These are phyloP conservation scores for Saccharum hybrid DNA, from an alignment of 202 grass and related monocot species.

Conservation along the genomic window DNA sequence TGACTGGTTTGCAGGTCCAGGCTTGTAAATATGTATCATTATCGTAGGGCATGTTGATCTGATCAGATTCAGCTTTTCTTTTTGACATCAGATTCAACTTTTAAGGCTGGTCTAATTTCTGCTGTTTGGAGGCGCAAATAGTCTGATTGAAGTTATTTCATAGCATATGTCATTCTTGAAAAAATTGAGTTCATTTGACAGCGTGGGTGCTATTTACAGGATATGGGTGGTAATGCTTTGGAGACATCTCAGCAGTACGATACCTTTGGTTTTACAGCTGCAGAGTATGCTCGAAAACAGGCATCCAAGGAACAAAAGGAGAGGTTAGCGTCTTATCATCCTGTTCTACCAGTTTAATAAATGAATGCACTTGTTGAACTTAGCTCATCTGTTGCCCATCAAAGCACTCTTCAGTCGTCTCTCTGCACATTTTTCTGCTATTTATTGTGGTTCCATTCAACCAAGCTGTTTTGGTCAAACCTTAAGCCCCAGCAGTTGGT, in stretches of 20 bases:
- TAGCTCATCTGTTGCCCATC: constrained; percentile 9
- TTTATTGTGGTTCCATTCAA: no score
- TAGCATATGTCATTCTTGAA: background rate
- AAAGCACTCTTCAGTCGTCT: background rate
- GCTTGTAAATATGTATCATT: background rate
- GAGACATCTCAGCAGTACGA: constrained; percentile 96
- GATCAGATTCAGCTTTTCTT: background rate
- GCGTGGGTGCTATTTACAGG: constrained; percentile 43
- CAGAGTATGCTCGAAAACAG: constrained; percentile 78
- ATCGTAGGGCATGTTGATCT: constrained; percentile 15
- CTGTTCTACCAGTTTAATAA: constrained; percentile 1
- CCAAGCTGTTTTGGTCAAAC: background rate
- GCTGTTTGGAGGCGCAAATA: background rate
- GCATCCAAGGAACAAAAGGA: constrained; percentile 80
- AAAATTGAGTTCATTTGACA: constrained; percentile 32
- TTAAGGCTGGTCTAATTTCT: background rate
- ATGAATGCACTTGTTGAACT: constrained; percentile 11
- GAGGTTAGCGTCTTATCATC: constrained; percentile 60
- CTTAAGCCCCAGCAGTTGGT: background rate
- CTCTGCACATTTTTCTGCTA: no score
- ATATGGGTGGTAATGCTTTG: constrained; percentile 81
- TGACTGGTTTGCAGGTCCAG: constrained; percentile 14
- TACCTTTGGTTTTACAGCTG: constrained; percentile 93
- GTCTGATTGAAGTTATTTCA: constrained; percentile 18
- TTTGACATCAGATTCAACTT: background rate